Base-by-base conservation (phyloP, 2,329 filamentous ascomycete genomes). In the Conoideocrella luteorostrata region DNA sequence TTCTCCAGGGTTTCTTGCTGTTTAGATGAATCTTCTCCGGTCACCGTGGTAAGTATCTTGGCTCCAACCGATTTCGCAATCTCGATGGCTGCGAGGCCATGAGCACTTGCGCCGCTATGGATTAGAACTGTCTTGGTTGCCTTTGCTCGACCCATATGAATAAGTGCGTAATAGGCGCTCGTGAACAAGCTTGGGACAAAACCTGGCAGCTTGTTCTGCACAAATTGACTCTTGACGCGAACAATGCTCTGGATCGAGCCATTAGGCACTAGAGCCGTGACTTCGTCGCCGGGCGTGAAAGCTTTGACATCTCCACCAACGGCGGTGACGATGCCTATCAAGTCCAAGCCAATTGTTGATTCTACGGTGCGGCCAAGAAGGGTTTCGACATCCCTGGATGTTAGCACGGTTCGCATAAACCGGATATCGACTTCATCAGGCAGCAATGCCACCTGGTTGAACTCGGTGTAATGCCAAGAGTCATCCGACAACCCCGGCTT, bases 71-170 rank as follows among this genome's bases (percentile, higher is more conserved):
- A 44, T 35, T 51, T 56, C 20, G 68, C 67, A 3, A 75, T 48
- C 10, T 63, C 59, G 3, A 76, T 50, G 3, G 69, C 71, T 9
- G 66, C 67, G 29, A 70, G 60, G 1, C 73, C 72, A 17, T 67
- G 58, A 0, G 62, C 59, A 38, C 70, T 68, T 4, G 67, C 64
- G 3, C 64, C 72, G 9, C 62, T 61, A 41, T 72, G 68, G 15
- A 77, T 58, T 4, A 77, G 58, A 4, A 74, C 59, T 3, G 50
- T 61, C 7, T 60, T 53, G 4, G 52, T 52, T n/a, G 30, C 34
- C 6, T 42, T 39, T 15, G 56, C 41, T 29, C 61, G 56, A 22
- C 62, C 64, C n/a, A 60, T 28, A 20, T 58, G 51, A 3, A 54
- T 21, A 6, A 78, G 54, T 3, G 62, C 64, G 44, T 75, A 67